A percentile compares a stretch with the other conserved stretches of the same genome.
These are phyloP conservation scores for Polyplosphaeria fusca DNA, from an alignment of 495 filamentous ascomycete genomes.

Conservation along the genomic window DNA sequence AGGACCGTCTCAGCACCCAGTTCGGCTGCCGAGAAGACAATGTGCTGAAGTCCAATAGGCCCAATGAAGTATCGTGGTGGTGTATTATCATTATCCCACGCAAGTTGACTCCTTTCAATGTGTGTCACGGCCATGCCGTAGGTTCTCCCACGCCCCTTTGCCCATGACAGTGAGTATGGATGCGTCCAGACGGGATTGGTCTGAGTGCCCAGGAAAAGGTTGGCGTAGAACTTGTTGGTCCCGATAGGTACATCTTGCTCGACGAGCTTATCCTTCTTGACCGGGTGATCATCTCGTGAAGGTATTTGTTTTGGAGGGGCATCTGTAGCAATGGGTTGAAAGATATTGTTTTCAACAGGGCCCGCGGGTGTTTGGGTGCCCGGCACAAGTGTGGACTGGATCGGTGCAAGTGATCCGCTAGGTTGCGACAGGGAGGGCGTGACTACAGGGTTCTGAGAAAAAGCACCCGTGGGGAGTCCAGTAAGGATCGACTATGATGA, in stretches of 20 bases:
- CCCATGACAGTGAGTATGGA: constrained; percentile 80
- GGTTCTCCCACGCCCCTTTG: constrained; percentile 62
- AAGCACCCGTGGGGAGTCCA: constrained; percentile 18
- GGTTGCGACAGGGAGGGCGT: constrained; percentile 7
- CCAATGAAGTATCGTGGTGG: constrained; percentile 71
- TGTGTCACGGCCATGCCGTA: constrained; percentile 71
- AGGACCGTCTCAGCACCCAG: constrained; percentile 59
- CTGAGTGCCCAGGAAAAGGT: constrained; percentile 78
- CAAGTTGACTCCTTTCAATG: constrained; percentile 60
- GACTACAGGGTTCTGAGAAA: constrained; percentile 20
- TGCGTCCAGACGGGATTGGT: constrained; percentile 70
- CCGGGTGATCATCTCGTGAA: constrained; percentile 39
- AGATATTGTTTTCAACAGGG: constrained; percentile 34
- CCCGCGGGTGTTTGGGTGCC: constrained; percentile 26
- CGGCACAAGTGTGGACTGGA: constrained; percentile 31
- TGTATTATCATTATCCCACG: constrained; percentile 57
- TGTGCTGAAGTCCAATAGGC: constrained; percentile 75
- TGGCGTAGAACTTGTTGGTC: constrained; percentile 93
- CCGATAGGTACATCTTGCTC: constrained; percentile 54
- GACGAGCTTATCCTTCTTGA: constrained; percentile 35
- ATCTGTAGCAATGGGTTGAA: constrained; percentile 39
- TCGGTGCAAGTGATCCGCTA: constrained; percentile 21
- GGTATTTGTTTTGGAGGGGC: constrained; percentile 38
- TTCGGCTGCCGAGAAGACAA: constrained; percentile 75
- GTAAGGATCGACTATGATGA: constrained; percentile 22